Conservation (phyloP, 352 stramenopile species). For the Plasmopara halstedii region DNA sequence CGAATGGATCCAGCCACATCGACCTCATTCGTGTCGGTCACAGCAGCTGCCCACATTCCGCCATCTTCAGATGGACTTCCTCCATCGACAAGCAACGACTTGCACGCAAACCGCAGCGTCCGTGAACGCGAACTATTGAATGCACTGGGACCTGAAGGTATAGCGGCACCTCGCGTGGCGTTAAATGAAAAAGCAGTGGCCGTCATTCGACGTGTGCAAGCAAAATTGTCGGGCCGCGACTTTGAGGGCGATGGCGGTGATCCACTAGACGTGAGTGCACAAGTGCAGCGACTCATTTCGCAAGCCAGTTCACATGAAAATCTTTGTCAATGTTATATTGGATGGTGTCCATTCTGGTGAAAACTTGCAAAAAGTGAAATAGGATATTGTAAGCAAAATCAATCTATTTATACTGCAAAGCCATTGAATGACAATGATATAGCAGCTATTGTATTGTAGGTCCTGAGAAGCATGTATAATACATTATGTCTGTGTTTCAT, state of each 20-base stretch:
- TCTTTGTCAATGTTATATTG: conserved; percentile 98
- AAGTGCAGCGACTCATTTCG: conserved; percentile 96
- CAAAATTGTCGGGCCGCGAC: conserved; percentile 98
- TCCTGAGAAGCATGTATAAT: too few species aligned
- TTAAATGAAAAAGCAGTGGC: conserved; percentile 95
- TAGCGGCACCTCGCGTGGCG: conserved; percentile 70
- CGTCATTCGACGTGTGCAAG: conserved; percentile 96
- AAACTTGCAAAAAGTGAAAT: too few species aligned
- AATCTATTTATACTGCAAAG: too few species aligned
- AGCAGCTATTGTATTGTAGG: too few species aligned
- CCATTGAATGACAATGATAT: too few species aligned
- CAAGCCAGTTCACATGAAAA: conserved; percentile 99
- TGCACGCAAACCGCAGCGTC: conserved; percentile 70
- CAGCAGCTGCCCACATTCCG: conserved; percentile 21
- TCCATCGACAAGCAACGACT: conserved; percentile 33
- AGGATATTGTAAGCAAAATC: too few species aligned
- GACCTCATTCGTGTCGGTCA: conserved; percentile 37
- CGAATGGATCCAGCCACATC: conserved; percentile 13
- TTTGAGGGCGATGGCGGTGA: conserved; percentile 81
- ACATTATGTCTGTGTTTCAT: too few species aligned
- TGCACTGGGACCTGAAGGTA: conserved; percentile 72
- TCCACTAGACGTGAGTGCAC: conserved; percentile 64
- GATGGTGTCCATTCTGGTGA: conserved; percentile 93
- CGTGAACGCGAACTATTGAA: conserved; percentile 76
- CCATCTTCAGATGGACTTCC: conserved; percentile 34